Evolutionary conservation across 225 moss, liverwort and hornwort species (phyloP).

Genomic region (Marchantia polymorpha): DNA sequence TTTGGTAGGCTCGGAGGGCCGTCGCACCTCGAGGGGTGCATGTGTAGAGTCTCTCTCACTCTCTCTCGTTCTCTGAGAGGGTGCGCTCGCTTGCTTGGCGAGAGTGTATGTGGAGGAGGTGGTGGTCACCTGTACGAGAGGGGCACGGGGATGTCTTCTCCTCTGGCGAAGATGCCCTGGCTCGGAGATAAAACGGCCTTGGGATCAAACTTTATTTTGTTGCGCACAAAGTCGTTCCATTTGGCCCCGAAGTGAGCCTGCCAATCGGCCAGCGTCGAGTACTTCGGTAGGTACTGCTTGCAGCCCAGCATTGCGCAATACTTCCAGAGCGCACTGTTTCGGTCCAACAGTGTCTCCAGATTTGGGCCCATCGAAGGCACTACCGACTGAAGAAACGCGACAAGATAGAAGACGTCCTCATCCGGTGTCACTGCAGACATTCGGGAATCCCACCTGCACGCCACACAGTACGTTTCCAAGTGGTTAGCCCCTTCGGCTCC

Average conservation of each 20-base stretch:
- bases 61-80: constrained; percentile 20
- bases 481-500: not conserved
- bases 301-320: constrained; percentile 36
- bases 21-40: no score
- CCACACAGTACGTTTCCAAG: not conserved
- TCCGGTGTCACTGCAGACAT: constrained; percentile 44
- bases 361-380: constrained; percentile 31
- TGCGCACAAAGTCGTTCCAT: constrained; percentile 42
- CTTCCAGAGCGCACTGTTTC: constrained; percentile 25
- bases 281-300: constrained; percentile 54
- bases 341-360: constrained; percentile 26
- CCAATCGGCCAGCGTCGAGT: constrained; percentile 38
- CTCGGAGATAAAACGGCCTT: constrained; percentile 51
- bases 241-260: constrained; percentile 50
- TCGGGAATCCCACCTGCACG: constrained; percentile 52
- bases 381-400: constrained; percentile 42
- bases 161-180: constrained; percentile 50
- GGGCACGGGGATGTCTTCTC: constrained; percentile 13
- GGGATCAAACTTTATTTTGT: constrained; percentile 50
- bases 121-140: constrained; percentile 12
- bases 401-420: constrained; percentile 59
- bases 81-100: not conserved
- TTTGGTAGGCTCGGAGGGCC: no score
- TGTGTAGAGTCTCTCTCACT: constrained; percentile 18
- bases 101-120: not conserved